Evolutionary conservation across 73 alveolate genomes (phyloP), one percentile per base, ranked within the genome.

Genomic region (Paramecium pentaurelia): DNA sequence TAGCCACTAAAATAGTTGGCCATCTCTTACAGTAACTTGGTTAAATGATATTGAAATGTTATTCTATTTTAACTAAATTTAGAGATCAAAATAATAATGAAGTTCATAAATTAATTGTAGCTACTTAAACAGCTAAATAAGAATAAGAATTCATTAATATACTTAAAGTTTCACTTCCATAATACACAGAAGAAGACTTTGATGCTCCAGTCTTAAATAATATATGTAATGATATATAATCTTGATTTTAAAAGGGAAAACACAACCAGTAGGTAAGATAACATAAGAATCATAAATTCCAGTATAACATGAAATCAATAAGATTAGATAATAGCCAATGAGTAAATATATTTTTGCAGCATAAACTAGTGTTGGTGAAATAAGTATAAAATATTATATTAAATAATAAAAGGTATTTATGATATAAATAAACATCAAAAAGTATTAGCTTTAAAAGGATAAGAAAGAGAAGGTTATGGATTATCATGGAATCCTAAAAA

Each of bases 271-370:
- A 14, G 88, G 88, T 0, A 75, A 37, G 36, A 22, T 75, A 45
- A 34, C 37, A 37, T 3, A 34, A 11, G 88, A 75, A 40, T 37
- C n/a, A 5, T 9, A 22, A 75, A 37, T 37, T 34, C 68, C 58
- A 10, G 88, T 37, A 0, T 27, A 37, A 34, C 98, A 98, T 47
- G 99, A 98, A 92, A 99, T 98, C 22, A 97, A 97, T 92, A 86
- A 98, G 25, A 99, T 99, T 14, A 90, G 99, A 73, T 87, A 95
- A 51, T 96, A 97, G 99, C 99, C 99, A 34, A 95, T 96, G 85
- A 86, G 93, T 60, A 93, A 95, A 40, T 94, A 94, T 87, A 94
- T 98, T 7, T 94, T 98, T 34, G 99, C 99, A 14, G 96, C 99
- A 9, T 96, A 97, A 96, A 93, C 97, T 34, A 95, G 98, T 64